These are phyloP conservation scores for Seminavis robusta DNA, from an alignment of 108 stramenopile species.

Conservation along the genomic window DNA sequence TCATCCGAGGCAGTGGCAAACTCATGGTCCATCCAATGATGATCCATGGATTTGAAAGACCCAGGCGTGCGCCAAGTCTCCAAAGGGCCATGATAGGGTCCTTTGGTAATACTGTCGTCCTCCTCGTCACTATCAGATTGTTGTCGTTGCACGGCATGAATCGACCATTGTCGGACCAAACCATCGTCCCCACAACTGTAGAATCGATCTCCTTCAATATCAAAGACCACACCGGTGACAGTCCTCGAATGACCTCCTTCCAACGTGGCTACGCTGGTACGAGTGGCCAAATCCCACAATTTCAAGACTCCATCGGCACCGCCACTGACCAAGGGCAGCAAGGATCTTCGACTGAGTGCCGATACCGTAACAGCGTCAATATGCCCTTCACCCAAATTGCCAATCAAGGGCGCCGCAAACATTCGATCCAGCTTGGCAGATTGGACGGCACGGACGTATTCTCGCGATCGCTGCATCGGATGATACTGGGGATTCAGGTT, in stretches of 20 bases:
- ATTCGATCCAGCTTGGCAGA: constrained; percentile 97
- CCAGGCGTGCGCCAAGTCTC: constrained; percentile 50
- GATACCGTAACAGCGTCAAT: constrained; percentile 87
- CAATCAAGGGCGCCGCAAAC: constrained; percentile 93
- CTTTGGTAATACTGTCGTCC: constrained; percentile 13
- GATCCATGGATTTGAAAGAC: constrained; percentile 90
- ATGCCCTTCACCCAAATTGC: constrained; percentile 91
- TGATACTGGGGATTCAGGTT: constrained; percentile 82
- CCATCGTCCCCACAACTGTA: constrained; percentile 93
- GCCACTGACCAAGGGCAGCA: constrained; percentile 89
- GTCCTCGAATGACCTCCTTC: constrained; percentile 67
- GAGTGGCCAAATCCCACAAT: constrained; percentile 92
- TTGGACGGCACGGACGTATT: constrained; percentile 92
- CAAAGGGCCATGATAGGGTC: constrained; percentile 28
- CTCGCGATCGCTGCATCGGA: constrained; percentile 78
- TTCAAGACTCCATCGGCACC: constrained; percentile 91
- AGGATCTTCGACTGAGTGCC: constrained; percentile 61
- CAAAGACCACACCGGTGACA: constrained; percentile 72
- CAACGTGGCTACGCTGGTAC: constrained; percentile 71
- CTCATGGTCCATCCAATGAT: constrained; percentile 77
- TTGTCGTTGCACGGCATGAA: constrained; percentile 15
- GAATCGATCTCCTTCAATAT: constrained; percentile 71
- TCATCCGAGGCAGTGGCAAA: constrained; percentile 93
- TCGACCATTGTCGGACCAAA: constrained; percentile 67
- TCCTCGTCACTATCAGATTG: constrained; percentile 8